These are phyloP conservation scores for Castanopsis chinensis DNA, from an alignment of 306 rosid genomes.

Conservation along the genomic window DNA sequence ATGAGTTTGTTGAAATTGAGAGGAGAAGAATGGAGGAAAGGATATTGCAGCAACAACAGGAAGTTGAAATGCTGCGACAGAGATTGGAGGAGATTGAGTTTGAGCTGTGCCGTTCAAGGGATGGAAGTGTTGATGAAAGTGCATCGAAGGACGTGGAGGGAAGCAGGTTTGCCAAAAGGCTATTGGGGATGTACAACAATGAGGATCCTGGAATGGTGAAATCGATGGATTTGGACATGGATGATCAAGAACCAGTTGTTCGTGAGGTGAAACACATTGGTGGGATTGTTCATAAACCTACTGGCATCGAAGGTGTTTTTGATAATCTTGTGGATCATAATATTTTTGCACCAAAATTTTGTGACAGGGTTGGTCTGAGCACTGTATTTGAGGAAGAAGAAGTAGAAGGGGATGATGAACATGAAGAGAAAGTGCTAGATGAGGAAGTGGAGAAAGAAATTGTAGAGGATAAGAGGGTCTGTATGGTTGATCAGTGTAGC, in stretches of 20 bases:
- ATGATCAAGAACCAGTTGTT: slow-evolving; percentile 72
- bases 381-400: slow-evolving; percentile 89
- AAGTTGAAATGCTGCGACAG: slow-evolving; percentile 78
- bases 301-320: slow-evolving; percentile 32
- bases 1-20: slow-evolving; percentile 81
- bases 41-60: slow-evolving; percentile 84
- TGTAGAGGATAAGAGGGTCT: slow-evolving; percentile 84
- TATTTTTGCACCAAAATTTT: slow-evolving; percentile 42
- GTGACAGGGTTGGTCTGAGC: slow-evolving; percentile 60
- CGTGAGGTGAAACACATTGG: slow-evolving; percentile 53
- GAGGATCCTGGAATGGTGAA: slow-evolving; percentile 82
- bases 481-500: slow-evolving; percentile 40
- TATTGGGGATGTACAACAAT: slow-evolving; percentile 65
- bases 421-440: slow-evolving; percentile 47
- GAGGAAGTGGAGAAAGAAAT: slow-evolving; percentile 81
- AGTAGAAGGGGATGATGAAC: slow-evolving; percentile 45
- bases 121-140: slow-evolving; percentile 32
- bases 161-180: slow-evolving; percentile 61
- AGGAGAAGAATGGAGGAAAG: slow-evolving; percentile 94
- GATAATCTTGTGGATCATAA: slow-evolving; percentile 38
- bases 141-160: slow-evolving; percentile 56
- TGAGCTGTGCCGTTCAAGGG: slow-evolving; percentile 48
- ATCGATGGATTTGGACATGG: slow-evolving; percentile 98
- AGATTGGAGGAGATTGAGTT: slow-evolving; percentile 86
- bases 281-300: slow-evolving; percentile 35